phyloP scores from a whole-genome alignment of 208 protist species.

The Leishmania tarentolae region DNA sequence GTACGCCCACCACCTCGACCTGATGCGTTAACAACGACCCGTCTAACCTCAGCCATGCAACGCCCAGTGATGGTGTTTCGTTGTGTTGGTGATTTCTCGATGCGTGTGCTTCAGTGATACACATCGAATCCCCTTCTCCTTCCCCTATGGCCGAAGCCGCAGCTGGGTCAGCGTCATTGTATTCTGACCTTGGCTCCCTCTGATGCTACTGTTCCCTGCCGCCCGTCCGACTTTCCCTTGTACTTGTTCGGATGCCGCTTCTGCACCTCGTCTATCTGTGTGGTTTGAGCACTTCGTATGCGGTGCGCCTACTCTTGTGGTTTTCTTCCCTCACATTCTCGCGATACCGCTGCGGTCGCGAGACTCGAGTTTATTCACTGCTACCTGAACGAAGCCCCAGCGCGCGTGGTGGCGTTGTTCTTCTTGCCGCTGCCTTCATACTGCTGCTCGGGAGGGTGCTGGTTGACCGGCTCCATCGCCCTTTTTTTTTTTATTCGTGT shows the following conservation, averaged over 20 bases:
- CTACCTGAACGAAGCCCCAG: not conserved
- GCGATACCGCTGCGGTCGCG: not conserved
- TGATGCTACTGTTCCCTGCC: not conserved
- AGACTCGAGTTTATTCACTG: not conserved
- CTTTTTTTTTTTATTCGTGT: not conserved
- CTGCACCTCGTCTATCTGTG: not conserved
- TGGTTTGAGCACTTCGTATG: not conserved
- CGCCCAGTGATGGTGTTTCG: not conserved
- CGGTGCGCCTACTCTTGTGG: not conserved
- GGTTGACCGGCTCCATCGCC: not conserved
- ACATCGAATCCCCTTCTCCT: not conserved
- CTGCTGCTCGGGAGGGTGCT: not conserved
- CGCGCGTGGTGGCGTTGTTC: not conserved
- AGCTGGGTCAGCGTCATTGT: not conserved
- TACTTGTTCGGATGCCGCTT: not conserved
- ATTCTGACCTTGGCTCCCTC: not conserved
- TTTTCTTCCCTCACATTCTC: not conserved
- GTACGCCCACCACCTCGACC: not conserved
- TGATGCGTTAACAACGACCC: no score
- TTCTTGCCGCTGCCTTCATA: not conserved
- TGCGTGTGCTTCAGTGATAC: not conserved
- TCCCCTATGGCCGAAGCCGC: not conserved
- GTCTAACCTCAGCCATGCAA: not conserved
- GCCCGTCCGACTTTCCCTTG: not conserved
- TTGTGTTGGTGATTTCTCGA: slow-evolving; percentile 1